These are phyloP conservation scores for Castanea crenata DNA, from an alignment of 306 rosid species.

Conservation along the genomic window DNA sequence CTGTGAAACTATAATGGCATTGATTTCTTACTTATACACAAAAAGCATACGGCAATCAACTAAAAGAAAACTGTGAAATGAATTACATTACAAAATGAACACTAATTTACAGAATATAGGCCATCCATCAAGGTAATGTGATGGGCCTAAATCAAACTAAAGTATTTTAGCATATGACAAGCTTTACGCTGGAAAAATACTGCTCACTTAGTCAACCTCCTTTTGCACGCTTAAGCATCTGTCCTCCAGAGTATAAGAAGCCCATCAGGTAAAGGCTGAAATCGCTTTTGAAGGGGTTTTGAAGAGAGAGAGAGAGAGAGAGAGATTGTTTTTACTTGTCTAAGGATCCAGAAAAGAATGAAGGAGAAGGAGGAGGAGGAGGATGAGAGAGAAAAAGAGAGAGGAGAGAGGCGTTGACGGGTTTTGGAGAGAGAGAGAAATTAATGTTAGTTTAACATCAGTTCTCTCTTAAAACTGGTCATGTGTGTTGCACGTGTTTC, in stretches of 20 bases:
- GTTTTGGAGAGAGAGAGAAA: too few relatives aligned
- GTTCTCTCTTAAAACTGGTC: too few relatives aligned
- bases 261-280: conserved; percentile 36
- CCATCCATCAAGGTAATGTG: conserved; percentile 23
- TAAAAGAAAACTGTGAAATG: conserved; percentile 4
- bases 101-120: conserved; percentile 51
- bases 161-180: conserved; percentile 12
- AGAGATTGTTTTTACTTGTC: too few relatives aligned
- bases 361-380: too few relatives aligned
- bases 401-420: too few relatives aligned
- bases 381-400: too few relatives aligned
- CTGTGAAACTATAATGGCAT: not conserved
- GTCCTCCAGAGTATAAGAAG: conserved; percentile 46
- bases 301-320: too few relatives aligned
- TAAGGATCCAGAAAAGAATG: too few relatives aligned
- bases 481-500: too few relatives aligned
- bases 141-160: conserved; percentile 43
- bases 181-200: not conserved
- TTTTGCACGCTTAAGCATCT: conserved; percentile 38
- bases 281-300: not conserved
- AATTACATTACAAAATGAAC: conserved; percentile 38
- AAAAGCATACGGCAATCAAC: not conserved
- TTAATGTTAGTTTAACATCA: too few relatives aligned
- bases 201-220: conserved; percentile 36
- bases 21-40: not conserved